Evolutionary conservation across 2,329 filamentous ascomycete genomes (phyloP).

Genomic region (Colletotrichum filicis): DNA sequence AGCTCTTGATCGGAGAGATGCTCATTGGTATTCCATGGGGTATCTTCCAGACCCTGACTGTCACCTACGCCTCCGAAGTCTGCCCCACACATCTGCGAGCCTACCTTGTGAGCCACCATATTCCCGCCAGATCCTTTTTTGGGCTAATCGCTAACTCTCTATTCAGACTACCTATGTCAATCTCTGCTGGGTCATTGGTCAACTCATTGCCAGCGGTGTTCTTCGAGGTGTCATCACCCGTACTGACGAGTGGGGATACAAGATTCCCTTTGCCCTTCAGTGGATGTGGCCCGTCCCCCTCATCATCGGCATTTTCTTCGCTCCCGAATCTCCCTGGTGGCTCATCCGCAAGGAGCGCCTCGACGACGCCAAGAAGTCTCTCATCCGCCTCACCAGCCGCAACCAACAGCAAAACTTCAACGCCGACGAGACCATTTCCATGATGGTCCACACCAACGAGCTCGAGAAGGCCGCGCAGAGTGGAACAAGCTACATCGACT

Average conservation of each 20-base stretch:
- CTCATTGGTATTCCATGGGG: conserved; percentile 60
- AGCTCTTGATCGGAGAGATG: conserved; percentile 57
- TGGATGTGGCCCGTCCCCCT: conserved; percentile 61
- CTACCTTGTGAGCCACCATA: conserved; percentile 53
- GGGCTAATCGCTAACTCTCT: conserved; percentile 34
- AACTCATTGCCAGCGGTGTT: conserved; percentile 57
- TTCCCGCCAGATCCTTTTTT: neutral
- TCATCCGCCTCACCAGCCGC: conserved; percentile 50
- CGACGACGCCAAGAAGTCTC: conserved; percentile 50
- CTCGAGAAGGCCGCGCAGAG: conserved; percentile 52
- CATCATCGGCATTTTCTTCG: conserved; percentile 53
- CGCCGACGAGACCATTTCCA: conserved; percentile 56
- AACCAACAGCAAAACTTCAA: conserved; percentile 47
- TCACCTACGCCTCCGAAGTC: conserved; percentile 61
- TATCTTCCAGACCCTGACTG: conserved; percentile 57
- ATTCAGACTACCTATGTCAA: conserved; percentile 57
- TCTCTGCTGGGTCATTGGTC: conserved; percentile 61
- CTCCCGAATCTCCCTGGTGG: conserved; percentile 64
- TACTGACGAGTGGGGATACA: conserved; percentile 55
- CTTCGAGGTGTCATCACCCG: conserved; percentile 51
- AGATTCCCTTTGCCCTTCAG: conserved; percentile 60
- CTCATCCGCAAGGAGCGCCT: conserved; percentile 53
- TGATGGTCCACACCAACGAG: conserved; percentile 64
- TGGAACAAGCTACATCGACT: conserved; percentile 57
- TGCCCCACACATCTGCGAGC: conserved; percentile 57